Evolutionary conservation across 2,329 filamentous ascomycete genomes (phyloP).

Genomic region (Colletotrichum theobromicola): DNA sequence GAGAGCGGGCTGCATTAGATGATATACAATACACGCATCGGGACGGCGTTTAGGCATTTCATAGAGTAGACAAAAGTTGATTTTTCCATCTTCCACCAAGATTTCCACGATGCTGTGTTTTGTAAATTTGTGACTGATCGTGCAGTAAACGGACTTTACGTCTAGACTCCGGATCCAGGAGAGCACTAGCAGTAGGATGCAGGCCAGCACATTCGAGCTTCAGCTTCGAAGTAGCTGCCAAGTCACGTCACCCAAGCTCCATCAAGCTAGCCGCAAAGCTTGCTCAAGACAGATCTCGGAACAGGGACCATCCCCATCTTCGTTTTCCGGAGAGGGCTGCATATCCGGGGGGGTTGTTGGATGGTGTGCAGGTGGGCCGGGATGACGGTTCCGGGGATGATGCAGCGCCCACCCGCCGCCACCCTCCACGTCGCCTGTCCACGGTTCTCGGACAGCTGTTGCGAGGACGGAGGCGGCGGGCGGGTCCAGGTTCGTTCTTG

Average conservation of each 20-base stretch:
- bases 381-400: background rate
- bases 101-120: background rate
- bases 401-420: no score
- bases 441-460: no score
- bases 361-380: background rate
- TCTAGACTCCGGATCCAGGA: background rate
- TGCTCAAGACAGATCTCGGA: background rate
- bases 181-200: background rate
- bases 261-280: background rate
- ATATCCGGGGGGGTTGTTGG: background rate
- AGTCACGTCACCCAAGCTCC: background rate
- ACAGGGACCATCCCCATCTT: background rate
- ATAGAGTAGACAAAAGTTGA: slow-evolving; percentile 14
- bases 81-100: background rate
- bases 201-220: background rate
- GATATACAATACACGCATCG: background rate
- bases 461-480: no score
- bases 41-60: slow-evolving; percentile 3
- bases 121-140: background rate
- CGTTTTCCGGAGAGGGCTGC: background rate
- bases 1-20: slow-evolving; percentile 44
- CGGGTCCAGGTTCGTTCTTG: no score
- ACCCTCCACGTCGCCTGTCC: no score
- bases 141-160: rapidly evolving
- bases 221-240: background rate